Percentiles rank a stretch among this genome's conserved stretches.
phyloP scores from a whole-genome alignment of 2,329 filamentous ascomycete genomes.

The Malbranchea cinnamomea region DNA sequence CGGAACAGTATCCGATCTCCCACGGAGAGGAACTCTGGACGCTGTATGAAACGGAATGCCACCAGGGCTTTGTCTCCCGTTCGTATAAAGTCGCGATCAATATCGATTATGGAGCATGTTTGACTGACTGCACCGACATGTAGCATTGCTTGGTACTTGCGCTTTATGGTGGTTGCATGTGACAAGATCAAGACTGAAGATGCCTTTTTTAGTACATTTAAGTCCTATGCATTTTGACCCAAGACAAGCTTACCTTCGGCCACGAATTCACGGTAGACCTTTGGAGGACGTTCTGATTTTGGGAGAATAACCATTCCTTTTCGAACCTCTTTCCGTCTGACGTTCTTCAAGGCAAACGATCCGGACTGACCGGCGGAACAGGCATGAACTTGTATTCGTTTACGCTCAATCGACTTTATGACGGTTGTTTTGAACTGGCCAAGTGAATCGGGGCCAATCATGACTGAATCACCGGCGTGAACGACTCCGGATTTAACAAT shows the following conservation, averaged over 20 bases:
- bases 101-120: constrained; percentile 93
- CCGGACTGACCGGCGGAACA: constrained; percentile 86
- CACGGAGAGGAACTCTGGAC: constrained; percentile 79
- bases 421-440: constrained; percentile 79
- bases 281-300: constrained; percentile 60
- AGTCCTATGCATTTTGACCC: not conserved
- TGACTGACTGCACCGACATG: constrained; percentile 91
- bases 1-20: constrained; percentile 86
- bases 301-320: constrained; percentile 97
- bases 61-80: constrained; percentile 90
- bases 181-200: constrained; percentile 69
- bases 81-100: constrained; percentile 87
- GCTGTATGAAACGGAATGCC: constrained; percentile 85
- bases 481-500: constrained; percentile 80
- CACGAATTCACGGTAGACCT: constrained; percentile 60
- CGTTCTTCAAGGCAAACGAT: constrained; percentile 75
- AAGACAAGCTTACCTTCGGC: constrained; percentile 46
- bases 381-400: constrained; percentile 74
- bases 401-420: constrained; percentile 86
- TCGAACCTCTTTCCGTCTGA: constrained; percentile 79
- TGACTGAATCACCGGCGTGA: constrained; percentile 76
- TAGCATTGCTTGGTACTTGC: constrained; percentile 94
- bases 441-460: constrained; percentile 79
- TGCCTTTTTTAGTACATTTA: constrained; percentile 1
- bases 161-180: constrained; percentile 93